A percentile compares a stretch with the other conserved stretches of the same genome.
These are phyloP conservation scores for Rhizomucor miehei DNA, from an alignment of 371 early-diverging fungal genomes.

Conservation along the genomic window DNA sequence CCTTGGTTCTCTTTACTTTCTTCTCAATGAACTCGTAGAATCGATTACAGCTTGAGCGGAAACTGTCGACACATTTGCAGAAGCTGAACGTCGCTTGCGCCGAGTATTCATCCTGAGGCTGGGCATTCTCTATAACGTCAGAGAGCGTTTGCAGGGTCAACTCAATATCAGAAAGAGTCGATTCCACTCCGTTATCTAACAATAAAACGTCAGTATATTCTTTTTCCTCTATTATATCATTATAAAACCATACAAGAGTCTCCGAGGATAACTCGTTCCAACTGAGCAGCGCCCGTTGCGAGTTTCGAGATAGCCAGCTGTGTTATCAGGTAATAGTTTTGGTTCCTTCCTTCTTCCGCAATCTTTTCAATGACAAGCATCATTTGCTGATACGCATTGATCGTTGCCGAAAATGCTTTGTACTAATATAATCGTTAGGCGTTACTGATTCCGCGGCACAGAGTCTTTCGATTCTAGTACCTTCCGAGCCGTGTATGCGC, in stretches of 20 bases:
- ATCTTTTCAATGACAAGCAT: slow-evolving; percentile 1
- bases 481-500: slow-evolving; percentile 35
- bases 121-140: neutral
- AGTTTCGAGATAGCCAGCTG: slow-evolving; percentile 24
- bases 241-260: slow-evolving; percentile 20
- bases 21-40: slow-evolving; percentile 14
- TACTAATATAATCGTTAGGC: slow-evolving; percentile 6
- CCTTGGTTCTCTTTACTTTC: slow-evolving; percentile 7
- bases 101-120: neutral
- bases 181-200: slow-evolving; percentile 8
- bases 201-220: neutral
- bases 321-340: slow-evolving; percentile 18
- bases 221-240: neutral
- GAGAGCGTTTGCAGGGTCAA: slow-evolving; percentile 14
- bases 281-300: slow-evolving; percentile 26
- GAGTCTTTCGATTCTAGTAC: slow-evolving; percentile 6
- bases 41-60: slow-evolving; percentile 18
- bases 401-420: slow-evolving; percentile 24
- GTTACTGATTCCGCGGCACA: too few relatives aligned
- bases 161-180: slow-evolving; percentile 11
- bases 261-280: slow-evolving; percentile 21
- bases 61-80: slow-evolving; percentile 24
- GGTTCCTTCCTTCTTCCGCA: neutral
- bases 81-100: slow-evolving; percentile 5
- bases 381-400: slow-evolving; percentile 30